Conservation (phyloP, 495 filamentous ascomycete genomes). For the Daldinia caldariorum region DNA sequence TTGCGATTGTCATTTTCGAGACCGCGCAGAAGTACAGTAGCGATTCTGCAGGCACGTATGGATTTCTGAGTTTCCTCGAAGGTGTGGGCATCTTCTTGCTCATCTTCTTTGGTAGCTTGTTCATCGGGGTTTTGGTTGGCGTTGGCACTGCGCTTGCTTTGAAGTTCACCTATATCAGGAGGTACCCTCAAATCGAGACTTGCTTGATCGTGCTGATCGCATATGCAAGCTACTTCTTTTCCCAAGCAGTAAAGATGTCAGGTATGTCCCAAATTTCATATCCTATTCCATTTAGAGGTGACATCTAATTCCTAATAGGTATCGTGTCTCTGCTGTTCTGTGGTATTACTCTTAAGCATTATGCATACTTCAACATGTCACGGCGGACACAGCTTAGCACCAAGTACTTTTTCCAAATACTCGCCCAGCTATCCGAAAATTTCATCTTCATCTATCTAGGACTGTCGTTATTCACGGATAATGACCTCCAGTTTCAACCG, state of each 20-base stretch:
- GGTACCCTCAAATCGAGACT: constrained; percentile 96
- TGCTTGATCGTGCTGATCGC: constrained; percentile 92
- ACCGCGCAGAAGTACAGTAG: constrained; percentile 89
- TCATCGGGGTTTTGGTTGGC: constrained; percentile 87
- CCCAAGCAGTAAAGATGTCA: constrained; percentile 92
- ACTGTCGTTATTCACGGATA: constrained; percentile 90
- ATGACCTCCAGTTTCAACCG: constrained; percentile 86
- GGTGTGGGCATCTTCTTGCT: constrained; percentile 93
- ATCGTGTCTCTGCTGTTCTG: constrained; percentile 98
- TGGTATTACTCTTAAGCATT: constrained; percentile 97
- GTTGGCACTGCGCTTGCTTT: constrained; percentile 85
- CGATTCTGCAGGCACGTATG: constrained; percentile 68
- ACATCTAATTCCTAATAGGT: constrained; percentile 62
- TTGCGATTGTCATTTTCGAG: constrained; percentile 98
- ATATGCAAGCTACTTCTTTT: constrained; percentile 96
- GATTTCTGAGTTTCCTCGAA: constrained; percentile 81
- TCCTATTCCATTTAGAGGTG: not conserved
- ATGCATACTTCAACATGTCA: constrained; percentile 99
- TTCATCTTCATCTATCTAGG: constrained; percentile 99
- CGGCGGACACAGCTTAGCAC: constrained; percentile 96
- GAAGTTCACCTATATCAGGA: constrained; percentile 91
- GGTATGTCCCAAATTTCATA: constrained; percentile 65
- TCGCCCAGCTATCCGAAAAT: constrained; percentile 95
- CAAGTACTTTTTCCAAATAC: constrained; percentile 95
- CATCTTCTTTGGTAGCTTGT: constrained; percentile 93